Base-by-base conservation (phyloP, 768 basidiomycete genomes). In the Leccinum rimulosum region DNA sequence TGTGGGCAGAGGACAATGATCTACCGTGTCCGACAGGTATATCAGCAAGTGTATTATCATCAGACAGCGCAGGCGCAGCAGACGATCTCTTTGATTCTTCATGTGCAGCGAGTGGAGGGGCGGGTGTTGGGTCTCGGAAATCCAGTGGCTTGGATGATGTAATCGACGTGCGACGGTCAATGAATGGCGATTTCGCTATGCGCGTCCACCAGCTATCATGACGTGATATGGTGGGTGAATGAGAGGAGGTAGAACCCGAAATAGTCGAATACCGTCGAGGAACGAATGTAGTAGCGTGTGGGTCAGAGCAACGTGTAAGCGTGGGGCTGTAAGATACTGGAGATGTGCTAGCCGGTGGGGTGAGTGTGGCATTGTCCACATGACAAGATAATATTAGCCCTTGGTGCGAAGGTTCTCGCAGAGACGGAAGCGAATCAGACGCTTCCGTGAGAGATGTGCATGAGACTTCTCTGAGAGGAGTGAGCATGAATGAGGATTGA, bases 201-300 rank as follows among this genome's bases (percentile, higher is more conserved):
- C 88, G 85, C 9, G 79, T 73, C 87, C 91, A 95, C 89, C 91
- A 92, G 11, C 80, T 84, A 68, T 90, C 84, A 45, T 83, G 86
- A 7, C 90, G 79, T 48, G 82, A 82, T 50, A 91, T 77, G 1
- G 82, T 77, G 47, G 77, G 77, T 25, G 72, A 76, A 35, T 75
- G 75, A 3, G 76, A 73, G 15, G 77, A 61, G 62, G 73, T 60
- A 47, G 79, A 73, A 65, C 77, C 76, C 50, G 82, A 70, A 61
- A 81, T 74, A 14, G 80, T 80, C 1, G 79, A 77, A 15, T 76
- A 70, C 45, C 68, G 25, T 25, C 25, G 74, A 22, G 69, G 71
- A 19, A 74, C 67, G 52, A 64, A 63, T 30, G 71, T 52, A 59
- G 73, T 52, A 45, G 68, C 66, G 15, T 73, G 65, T 38, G 66